Evolutionary conservation across 2,329 filamentous ascomycete species (phyloP).

Genomic region (Neophaeococcomyces aloes): DNA sequence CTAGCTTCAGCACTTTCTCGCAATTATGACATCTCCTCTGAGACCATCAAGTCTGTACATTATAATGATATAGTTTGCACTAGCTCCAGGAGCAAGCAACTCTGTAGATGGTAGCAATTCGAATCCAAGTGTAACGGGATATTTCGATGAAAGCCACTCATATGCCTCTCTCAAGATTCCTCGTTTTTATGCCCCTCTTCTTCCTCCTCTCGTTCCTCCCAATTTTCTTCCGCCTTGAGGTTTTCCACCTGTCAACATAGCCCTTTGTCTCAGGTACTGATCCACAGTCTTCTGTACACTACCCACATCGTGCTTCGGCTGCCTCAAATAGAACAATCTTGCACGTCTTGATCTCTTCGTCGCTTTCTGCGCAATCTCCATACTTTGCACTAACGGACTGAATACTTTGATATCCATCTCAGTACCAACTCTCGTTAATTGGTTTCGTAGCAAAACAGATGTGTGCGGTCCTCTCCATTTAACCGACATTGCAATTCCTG

Average conservation of each 20-base stretch:
- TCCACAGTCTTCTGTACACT: conserved; percentile 71
- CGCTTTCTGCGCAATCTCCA: conserved; percentile 84
- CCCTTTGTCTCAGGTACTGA: conserved; percentile 49
- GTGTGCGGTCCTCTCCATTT: conserved; percentile 82
- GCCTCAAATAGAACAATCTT: conserved; percentile 76
- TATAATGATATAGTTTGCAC: too few relatives aligned
- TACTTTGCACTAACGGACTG: conserved; percentile 74
- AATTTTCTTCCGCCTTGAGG: conserved; percentile 13
- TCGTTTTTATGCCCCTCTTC: conserved; percentile 16
- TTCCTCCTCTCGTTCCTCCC: conserved; percentile 14
- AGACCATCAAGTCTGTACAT: too few relatives aligned
- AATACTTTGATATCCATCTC: conserved; percentile 99
- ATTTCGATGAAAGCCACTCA: not conserved
- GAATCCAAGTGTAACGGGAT: too few relatives aligned
- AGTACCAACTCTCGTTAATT: conserved; percentile 74
- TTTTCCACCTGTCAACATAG: conserved; percentile 31
- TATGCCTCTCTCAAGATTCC: conserved; percentile 3
- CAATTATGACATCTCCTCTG: too few relatives aligned
- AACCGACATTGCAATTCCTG: conserved; percentile 79
- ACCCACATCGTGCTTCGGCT: conserved; percentile 77
- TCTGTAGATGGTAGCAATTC: too few relatives aligned
- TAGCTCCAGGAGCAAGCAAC: not conserved
- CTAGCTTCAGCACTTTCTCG: too few relatives aligned
- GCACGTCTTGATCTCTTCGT: conserved; percentile 78
- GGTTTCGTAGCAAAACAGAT: conserved; percentile 72